Evolutionary conservation across 352 stramenopile species (phyloP), one percentile per base, ranked within the genome.

Genomic region (Peronospora farinosa): DNA sequence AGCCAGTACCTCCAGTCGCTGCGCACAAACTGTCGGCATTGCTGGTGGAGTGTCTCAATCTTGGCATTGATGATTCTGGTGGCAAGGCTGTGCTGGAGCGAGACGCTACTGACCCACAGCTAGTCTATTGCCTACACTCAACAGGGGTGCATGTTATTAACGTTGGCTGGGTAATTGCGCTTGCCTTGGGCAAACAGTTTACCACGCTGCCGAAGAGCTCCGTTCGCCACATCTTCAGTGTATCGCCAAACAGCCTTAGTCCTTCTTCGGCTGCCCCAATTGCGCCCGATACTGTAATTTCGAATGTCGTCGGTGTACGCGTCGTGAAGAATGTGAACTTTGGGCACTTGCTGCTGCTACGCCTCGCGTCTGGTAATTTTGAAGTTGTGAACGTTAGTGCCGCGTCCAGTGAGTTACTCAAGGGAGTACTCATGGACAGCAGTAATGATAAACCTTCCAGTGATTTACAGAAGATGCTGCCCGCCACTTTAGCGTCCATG

Each of bases 381-480:
- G 81, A 90, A 47, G 63, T 92, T 30, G 71, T 92, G 16, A 90
- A 90, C 47, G 68, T 92, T 30, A 88, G 78, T 28, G 77, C 76
- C 11, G 71, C 78, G 3, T 86, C 78, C 1, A 85, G 72, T 12
- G 76, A 89, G 40, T 43, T 89, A 30, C 63, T 86, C n/a, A 85
- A 84, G 38, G 70, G 76, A 17, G 62, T 81, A 13, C 50, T 79
- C 23, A 55, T 65, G n/a, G 65, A 65, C 35, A 67, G 61, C 39
- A 44, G 31, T 11, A 57, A n/a, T 12, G 47, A 41, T 42, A 44
- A 28, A 41, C 27, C 0, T 31, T 10, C 8, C 27, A 40, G 41
- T 36, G 59, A 40, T 42, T 28, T 53, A 10, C 67, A 74, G 21
- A 72, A 64, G 11, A 74, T 65, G 41, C 55, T 88, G 19, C 73